These are phyloP conservation scores for Phytophthora megakarya DNA, from an alignment of 352 stramenopile genomes.

Conservation along the genomic window DNA sequence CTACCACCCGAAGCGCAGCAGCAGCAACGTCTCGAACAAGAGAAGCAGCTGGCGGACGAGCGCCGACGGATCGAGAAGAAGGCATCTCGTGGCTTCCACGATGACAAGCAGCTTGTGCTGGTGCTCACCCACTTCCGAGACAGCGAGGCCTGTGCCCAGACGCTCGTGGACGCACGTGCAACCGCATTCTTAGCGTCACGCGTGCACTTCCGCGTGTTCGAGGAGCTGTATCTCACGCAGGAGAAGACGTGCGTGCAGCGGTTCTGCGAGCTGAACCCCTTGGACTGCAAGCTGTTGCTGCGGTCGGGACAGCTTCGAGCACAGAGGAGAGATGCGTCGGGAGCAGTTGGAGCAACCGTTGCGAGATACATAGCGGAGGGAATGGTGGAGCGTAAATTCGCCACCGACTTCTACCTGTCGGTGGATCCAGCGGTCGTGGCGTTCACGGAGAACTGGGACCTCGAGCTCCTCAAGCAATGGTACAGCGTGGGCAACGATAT, in stretches of 20 bases:
- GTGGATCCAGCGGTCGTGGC: constrained; percentile 62
- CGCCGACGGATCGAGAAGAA: constrained; percentile 10
- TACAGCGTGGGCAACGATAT: constrained; percentile 78
- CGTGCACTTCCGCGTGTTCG: constrained; percentile 74
- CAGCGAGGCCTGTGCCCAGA: constrained; percentile 55
- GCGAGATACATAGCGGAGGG: constrained; percentile 61
- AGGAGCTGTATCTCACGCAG: constrained; percentile 66
- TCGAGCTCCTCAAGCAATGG: constrained; percentile 80
- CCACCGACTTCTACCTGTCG: constrained; percentile 77
- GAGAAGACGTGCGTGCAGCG: constrained; percentile 67
- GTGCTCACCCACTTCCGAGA: constrained; percentile 75
- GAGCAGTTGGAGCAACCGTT: constrained; percentile 58
- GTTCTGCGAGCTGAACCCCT: constrained; percentile 57
- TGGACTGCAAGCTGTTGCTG: constrained; percentile 52
- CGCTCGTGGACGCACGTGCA: constrained; percentile 48
- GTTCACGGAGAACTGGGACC: constrained; percentile 79
- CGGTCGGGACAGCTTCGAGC: constrained; percentile 56
- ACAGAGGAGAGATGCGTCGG: constrained; percentile 61
- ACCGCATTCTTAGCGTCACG: constrained; percentile 46
- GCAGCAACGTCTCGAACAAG: constrained; percentile 19
- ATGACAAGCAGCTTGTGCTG: constrained; percentile 78
- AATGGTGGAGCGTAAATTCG: constrained; percentile 52
- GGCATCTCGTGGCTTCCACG: constrained; percentile 46
- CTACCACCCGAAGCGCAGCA: constrained; percentile 23
- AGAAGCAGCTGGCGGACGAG: constrained; percentile 27